These are phyloP conservation scores for Leucosporidium yakuticum DNA, from an alignment of 768 basidiomycete genomes.

Conservation along the genomic window DNA sequence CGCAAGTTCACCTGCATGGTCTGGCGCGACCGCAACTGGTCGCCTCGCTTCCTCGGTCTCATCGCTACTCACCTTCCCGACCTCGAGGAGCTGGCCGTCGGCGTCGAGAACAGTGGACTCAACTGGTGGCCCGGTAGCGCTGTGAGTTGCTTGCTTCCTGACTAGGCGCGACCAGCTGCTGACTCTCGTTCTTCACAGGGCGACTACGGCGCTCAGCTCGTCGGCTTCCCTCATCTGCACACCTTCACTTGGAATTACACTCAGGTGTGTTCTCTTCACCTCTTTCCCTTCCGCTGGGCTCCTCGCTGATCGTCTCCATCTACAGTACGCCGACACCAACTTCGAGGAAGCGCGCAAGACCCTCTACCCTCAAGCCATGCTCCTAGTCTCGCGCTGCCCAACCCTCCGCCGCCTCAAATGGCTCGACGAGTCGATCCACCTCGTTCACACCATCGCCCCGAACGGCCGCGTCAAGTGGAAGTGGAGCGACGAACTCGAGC, in stretches of 20 bases:
- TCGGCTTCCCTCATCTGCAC: not conserved
- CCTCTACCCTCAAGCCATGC: not conserved
- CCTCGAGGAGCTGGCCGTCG: slow-evolving; percentile 12
- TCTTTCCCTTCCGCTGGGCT: not conserved
- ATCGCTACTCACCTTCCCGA: not conserved
- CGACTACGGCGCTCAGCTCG: not conserved
- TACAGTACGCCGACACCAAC: slow-evolving; percentile 16
- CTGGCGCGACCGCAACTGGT: slow-evolving; percentile 1
- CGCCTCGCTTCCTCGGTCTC: not conserved
- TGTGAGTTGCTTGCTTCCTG: not conserved
- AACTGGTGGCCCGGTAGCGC: slow-evolving; percentile 5
- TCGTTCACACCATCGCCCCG: too few relatives aligned
- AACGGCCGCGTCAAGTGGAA: too few relatives aligned
- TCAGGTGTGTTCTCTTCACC: not conserved
- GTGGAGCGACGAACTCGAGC: too few relatives aligned
- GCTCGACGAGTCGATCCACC: not conserved
- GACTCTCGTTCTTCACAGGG: not conserved
- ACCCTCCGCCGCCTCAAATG: not conserved
- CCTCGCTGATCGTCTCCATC: not conserved
- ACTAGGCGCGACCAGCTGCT: too few relatives aligned
- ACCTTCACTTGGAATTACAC: slow-evolving; percentile 21
- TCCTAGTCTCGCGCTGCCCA: not conserved
- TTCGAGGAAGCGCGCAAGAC: not conserved
- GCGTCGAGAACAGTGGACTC: slow-evolving; percentile 5
- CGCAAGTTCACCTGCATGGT: not conserved